These are phyloP conservation scores for Amanita exitialis DNA, from an alignment of 768 basidiomycete genomes.

Conservation along the genomic window DNA sequence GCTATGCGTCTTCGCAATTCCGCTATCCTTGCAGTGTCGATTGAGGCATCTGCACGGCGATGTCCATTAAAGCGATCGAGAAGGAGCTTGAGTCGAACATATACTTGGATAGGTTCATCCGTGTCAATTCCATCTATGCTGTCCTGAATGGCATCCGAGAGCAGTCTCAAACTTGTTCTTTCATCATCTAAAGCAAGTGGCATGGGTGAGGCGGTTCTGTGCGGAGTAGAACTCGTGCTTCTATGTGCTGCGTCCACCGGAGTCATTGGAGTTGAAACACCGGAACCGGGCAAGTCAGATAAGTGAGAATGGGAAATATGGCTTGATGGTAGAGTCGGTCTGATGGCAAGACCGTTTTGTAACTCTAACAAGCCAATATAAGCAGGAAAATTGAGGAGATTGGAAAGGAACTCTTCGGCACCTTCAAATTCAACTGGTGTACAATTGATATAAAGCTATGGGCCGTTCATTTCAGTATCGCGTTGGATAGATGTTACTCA, in stretches of 20 bases:
- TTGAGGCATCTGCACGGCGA: slow-evolving; percentile 16
- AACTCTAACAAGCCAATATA: neutral
- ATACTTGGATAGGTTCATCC: slow-evolving; percentile 51
- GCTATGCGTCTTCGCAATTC: slow-evolving; percentile 36
- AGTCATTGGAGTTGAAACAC: neutral
- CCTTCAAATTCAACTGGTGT: slow-evolving; percentile 46
- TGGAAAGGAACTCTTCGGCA: slow-evolving; percentile 11
- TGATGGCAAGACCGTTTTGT: neutral
- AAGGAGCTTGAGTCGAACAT: slow-evolving; percentile 52
- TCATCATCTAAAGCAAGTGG: too few relatives aligned
- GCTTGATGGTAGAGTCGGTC: neutral
- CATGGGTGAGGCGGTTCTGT: neutral
- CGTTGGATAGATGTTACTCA: slow-evolving; percentile 21
- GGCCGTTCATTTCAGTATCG: neutral
- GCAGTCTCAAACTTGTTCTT: neutral
- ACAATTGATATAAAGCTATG: slow-evolving; percentile 58
- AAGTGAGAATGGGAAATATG: neutral
- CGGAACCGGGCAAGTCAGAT: neutral
- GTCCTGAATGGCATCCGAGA: neutral
- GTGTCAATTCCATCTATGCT: slow-evolving; percentile 16
- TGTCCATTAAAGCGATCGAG: slow-evolving; percentile 34
- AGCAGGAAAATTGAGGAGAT: slow-evolving; percentile 1
- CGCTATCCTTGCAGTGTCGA: slow-evolving; percentile 10
- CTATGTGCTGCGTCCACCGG: neutral
- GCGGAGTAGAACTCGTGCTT: neutral